Base-by-base conservation (phyloP, 2,329 filamentous ascomycete genomes). In the Aureobasidium pullulans region DNA sequence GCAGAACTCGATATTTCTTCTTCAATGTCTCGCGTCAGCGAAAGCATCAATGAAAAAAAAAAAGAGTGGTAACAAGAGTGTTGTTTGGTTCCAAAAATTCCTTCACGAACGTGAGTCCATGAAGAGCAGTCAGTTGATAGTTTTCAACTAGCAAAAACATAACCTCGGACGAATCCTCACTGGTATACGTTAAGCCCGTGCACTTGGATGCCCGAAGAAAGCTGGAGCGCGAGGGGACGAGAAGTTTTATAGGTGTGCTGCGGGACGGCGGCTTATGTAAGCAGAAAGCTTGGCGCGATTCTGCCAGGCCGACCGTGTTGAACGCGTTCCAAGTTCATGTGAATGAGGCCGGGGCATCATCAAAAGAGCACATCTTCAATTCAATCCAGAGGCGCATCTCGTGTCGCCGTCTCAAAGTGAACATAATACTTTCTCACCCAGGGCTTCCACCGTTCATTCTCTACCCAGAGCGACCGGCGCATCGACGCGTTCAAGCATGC, bases 61-160 rank as follows among this genome's bases (percentile, higher is more conserved):
- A 69, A 69, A 65, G 40, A 64, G 42, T 28, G 68, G 65, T 73
- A 66, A 71, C 63, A 64, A 65, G 68, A 52, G 23, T 52, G 19
- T 52, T 52, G 48, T 40, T 28, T 52, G 36, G 68, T 79, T 82
- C 77, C 86, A 90, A 90, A 90, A 86, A 90, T 90, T 90, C 87
- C 86, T 81, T 81, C 78, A 77, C 83, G 82, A 81, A 13, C 34
- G n/a, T 36, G 79, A 81, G 82, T 81, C 85, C 84, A 82, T 81
- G 76, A 81, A 79, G 79, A 91, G 87, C 80, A 80, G 87, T 89
- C 87, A 88, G 67, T 68, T 83, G 80, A 79, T 88, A 89, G 86
- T 88, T 89, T 88, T 88, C 86, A 89, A 89, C 86, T 88, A 90
- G 87, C 87, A 90, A 89, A 88, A 89, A 89, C 81, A 82, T 83